Evolutionary conservation across 176 grass and related monocot species (phyloP).

Genomic region (Triticum monococcum): DNA sequence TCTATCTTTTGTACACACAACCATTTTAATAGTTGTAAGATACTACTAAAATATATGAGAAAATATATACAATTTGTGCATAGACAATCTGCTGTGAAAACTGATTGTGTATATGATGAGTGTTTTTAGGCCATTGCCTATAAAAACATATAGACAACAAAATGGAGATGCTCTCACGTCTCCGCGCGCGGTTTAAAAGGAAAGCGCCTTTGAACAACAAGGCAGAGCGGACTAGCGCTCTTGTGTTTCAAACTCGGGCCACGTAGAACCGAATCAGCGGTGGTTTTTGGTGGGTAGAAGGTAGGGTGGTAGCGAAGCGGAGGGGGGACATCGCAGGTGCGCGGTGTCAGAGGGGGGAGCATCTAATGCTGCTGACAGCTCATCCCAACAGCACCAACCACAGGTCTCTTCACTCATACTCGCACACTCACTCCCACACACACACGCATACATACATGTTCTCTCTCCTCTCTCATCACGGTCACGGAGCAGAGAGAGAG

Average conservation of each 20-base stretch:
- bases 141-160: too few relatives aligned
- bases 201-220: too few relatives aligned
- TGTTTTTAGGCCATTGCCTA: too few relatives aligned
- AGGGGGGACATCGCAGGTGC: constrained; percentile 63
- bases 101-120: too few relatives aligned
- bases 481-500: background rate
- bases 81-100: too few relatives aligned
- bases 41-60: too few relatives aligned
- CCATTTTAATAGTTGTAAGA: too few relatives aligned
- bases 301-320: constrained; percentile 22
- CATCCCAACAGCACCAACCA: constrained; percentile 67
- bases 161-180: too few relatives aligned
- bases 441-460: background rate
- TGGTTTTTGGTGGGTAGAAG: background rate
- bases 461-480: background rate
- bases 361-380: constrained; percentile 91
- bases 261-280: background rate
- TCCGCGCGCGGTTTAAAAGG: too few relatives aligned
- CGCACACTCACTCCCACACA: constrained; percentile 35
- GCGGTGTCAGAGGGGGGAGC: constrained; percentile 59
- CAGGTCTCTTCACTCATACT: constrained; percentile 43
- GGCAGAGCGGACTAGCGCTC: background rate
- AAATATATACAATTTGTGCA: too few relatives aligned
- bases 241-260: background rate
- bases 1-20: too few relatives aligned